A percentile compares a stretch with the other conserved stretches of the same genome.
Evolutionary conservation across 768 basidiomycete species (phyloP).

Genomic region (Tulasnella sp.): DNA sequence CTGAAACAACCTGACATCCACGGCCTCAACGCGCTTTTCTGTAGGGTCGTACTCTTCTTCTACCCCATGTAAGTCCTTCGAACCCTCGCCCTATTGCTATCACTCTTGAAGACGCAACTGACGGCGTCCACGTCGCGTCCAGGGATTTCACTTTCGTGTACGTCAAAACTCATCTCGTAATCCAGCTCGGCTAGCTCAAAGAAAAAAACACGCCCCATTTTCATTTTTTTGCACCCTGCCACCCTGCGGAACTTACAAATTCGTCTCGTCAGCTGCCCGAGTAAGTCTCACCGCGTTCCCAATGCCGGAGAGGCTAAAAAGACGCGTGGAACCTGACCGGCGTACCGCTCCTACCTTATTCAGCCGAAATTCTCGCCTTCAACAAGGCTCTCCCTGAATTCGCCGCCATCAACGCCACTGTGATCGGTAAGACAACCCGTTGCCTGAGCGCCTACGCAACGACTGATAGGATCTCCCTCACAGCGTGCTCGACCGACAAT

Average conservation of each 20-base stretch:
- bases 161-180: neutral
- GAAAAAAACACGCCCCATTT: neutral
- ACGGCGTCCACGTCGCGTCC: neutral
- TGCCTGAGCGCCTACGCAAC: neutral
- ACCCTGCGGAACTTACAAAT: constrained; percentile 16
- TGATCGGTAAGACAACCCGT: constrained; percentile 47
- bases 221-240: constrained; percentile 8
- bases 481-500: constrained; percentile 81
- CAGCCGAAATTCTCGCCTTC: constrained; percentile 94
- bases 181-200: neutral
- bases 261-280: constrained; percentile 15
- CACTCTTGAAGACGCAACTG: neutral
- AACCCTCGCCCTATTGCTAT: neutral
- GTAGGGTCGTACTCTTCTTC: constrained; percentile 86
- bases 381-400: constrained; percentile 76
- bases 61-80: constrained; percentile 67
- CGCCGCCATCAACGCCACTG: constrained; percentile 55
- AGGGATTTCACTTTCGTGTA: constrained; percentile 77
- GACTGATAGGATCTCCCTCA: neutral
- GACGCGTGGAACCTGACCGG: neutral
- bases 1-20: constrained; percentile 8
- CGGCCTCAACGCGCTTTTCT: constrained; percentile 9
- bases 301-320: neutral
- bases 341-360: neutral
- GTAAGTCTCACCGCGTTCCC: neutral